Conservation (phyloP, 2,329 filamentous ascomycete species). For the Epichloe brachyelytri region DNA sequence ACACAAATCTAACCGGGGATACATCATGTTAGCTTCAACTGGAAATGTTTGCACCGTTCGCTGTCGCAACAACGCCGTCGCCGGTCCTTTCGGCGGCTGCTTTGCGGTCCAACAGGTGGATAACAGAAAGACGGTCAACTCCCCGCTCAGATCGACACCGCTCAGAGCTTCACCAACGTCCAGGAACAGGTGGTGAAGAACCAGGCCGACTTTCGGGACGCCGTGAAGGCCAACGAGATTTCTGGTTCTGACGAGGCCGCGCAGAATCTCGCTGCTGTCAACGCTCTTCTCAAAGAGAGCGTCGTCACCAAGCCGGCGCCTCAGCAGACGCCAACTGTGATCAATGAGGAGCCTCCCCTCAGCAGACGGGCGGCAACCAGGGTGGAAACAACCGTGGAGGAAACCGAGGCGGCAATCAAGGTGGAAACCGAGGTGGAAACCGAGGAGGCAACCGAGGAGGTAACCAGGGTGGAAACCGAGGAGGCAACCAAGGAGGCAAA, state of each 20-base stretch:
- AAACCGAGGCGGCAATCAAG: not conserved
- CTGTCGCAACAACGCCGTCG: conserved; percentile 44
- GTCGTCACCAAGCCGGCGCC: conserved; percentile 18
- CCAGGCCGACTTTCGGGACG: conserved; percentile 31
- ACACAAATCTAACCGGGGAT: no score
- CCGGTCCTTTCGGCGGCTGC: conserved; percentile 45
- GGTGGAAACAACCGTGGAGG: conserved; percentile 4
- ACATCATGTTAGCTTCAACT: conserved; percentile 29
- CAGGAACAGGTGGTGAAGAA: conserved; percentile 36
- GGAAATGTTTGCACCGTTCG: conserved; percentile 47
- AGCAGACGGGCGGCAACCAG: conserved; percentile 1
- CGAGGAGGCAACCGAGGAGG: not conserved
- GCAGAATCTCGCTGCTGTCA: conserved; percentile 24
- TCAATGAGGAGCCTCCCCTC: not conserved
- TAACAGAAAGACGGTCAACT: conserved; percentile 26
- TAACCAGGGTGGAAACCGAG: not conserved
- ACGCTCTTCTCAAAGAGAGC: conserved; percentile 21
- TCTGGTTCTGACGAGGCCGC: conserved; percentile 18
- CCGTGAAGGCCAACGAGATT: conserved; percentile 29
- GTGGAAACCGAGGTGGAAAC: not conserved
- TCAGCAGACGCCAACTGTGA: conserved; percentile 19
- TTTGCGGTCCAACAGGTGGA: conserved; percentile 45
- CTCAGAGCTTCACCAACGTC: conserved; percentile 30
- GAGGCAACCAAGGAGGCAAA: not conserved
- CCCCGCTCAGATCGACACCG: conserved; percentile 32